Evolutionary conservation across 306 rosid genomes (phyloP), one percentile per base, ranked within the genome.

Genomic region (Citrullus mucosospermus): DNA sequence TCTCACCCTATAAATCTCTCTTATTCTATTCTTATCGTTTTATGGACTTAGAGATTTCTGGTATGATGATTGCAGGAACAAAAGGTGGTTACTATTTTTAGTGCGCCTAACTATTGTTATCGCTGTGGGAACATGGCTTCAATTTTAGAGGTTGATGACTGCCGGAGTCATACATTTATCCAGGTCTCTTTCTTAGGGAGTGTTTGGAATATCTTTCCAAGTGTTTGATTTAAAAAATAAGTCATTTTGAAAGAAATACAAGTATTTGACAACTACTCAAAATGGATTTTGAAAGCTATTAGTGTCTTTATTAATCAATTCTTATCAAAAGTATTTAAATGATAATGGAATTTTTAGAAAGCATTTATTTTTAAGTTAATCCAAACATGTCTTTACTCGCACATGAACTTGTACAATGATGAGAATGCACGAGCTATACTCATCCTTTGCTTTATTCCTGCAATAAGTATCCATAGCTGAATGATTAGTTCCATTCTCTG

Each of bases 121-220:
- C 96, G 99, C 72, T 96, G 99, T 79, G 99, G 99, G 79, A 96
- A 96, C 92, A 96, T 96, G 98, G 99, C 99, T 78, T 96, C 99
- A 65, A 93, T 96, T 80, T 88, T 96, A 85, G 99, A 96, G 86
- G 99, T 96, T 20, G 99, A 96, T 76, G 99, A 96, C 90, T 89
- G 96, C 96, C 85, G 83, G 85, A 86, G 86, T 80, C 99, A 96
- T 87, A 93, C 97, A 68, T 96, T 96, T 86, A 93, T 96, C 80
- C 99, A 96, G 99, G 99, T 95, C 78, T 82, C 82, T 54, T 38
- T 80, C 75, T 58, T 25, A 50, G 22, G 22, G 22, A 22, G 22
- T 22, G 22, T 22, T 22, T 22, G 22, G 22, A 22, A 22, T 22
- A 22, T 22, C 22, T 22, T 22, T 22, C 22, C 22, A 22, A 22